Conservation (phyloP, 2,329 filamentous ascomycete genomes). For the Talaromyces sp. region DNA sequence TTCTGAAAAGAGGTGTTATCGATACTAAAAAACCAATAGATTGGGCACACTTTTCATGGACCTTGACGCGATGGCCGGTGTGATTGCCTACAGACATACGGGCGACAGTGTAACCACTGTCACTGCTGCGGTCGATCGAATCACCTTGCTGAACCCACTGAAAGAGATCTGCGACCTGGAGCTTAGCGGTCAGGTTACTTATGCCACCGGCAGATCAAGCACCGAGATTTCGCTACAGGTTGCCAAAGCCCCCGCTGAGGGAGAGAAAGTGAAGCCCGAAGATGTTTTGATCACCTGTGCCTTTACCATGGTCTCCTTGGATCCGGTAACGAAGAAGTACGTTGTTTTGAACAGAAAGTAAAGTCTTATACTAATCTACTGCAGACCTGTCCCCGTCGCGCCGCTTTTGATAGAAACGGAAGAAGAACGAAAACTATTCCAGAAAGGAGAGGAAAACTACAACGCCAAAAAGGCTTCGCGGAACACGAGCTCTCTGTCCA, state of each 20-base stretch:
- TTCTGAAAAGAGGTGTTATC: not conserved
- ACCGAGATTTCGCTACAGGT: slow-evolving; percentile 71
- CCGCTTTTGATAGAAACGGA: slow-evolving; percentile 57
- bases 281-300: slow-evolving; percentile 66
- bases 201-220: slow-evolving; percentile 66
- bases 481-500: slow-evolving; percentile 56
- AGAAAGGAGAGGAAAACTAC: slow-evolving; percentile 60
- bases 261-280: slow-evolving; percentile 49
- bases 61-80: slow-evolving; percentile 68
- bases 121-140: slow-evolving; percentile 59
- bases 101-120: slow-evolving; percentile 59
- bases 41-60: slow-evolving; percentile 74
- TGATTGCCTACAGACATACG: slow-evolving; percentile 69
- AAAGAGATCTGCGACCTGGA: slow-evolving; percentile 75
- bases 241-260: slow-evolving; percentile 58
- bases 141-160: slow-evolving; percentile 63
- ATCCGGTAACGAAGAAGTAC: slow-evolving; percentile 60
- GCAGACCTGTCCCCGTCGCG: slow-evolving; percentile 55
- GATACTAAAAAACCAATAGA: slow-evolving; percentile 26
- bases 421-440: slow-evolving; percentile 60
- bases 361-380: slow-evolving; percentile 1
- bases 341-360: slow-evolving; percentile 6
- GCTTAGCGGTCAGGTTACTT: slow-evolving; percentile 62
- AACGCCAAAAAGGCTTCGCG: slow-evolving; percentile 59
- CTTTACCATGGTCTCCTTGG: slow-evolving; percentile 71